These are phyloP conservation scores for Protomyces inundatus DNA, from an alignment of 1,139 yeast species.

Conservation along the genomic window DNA sequence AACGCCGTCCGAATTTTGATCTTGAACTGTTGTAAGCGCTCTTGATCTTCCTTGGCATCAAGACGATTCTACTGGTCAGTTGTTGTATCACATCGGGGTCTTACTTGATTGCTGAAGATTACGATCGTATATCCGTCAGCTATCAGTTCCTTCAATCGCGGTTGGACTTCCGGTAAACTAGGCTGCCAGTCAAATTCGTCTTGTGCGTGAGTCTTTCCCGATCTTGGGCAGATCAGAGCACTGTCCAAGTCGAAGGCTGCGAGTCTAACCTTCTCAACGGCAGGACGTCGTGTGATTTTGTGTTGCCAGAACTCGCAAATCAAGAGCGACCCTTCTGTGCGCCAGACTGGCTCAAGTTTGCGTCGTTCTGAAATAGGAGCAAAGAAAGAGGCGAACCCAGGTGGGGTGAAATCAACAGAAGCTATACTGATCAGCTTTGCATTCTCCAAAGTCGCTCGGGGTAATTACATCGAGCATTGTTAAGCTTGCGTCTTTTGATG, in stretches of 20 bases:
- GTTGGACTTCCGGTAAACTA: conserved; percentile 42
- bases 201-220: conserved; percentile 52
- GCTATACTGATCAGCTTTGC: too few species aligned
- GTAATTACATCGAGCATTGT: too few species aligned
- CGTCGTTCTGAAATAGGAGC: too few species aligned
- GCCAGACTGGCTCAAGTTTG: too few species aligned
- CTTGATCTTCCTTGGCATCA: conserved; percentile 36
- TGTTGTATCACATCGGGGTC: conserved; percentile 38
- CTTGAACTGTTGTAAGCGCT: conserved; percentile 47
- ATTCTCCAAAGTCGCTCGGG: too few species aligned
- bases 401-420: too few species aligned
- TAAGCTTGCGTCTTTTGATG: too few species aligned
- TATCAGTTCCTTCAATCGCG: conserved; percentile 36
- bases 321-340: too few species aligned
- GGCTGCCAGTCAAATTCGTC: conserved; percentile 66
- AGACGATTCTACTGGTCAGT: neutral
- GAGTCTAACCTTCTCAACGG: conserved; percentile 34
- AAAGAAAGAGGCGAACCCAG: too few species aligned
- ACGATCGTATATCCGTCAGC: conserved; percentile 43
- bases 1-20: conserved; percentile 27
- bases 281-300: too few species aligned
- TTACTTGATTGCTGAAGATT: conserved; percentile 83
- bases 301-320: too few species aligned
- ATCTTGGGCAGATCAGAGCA: conserved; percentile 44
- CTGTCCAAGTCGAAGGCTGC: conserved; percentile 72